These are phyloP conservation scores for Paralagenidium karlingii DNA, from an alignment of 352 stramenopile species.

Conservation along the genomic window DNA sequence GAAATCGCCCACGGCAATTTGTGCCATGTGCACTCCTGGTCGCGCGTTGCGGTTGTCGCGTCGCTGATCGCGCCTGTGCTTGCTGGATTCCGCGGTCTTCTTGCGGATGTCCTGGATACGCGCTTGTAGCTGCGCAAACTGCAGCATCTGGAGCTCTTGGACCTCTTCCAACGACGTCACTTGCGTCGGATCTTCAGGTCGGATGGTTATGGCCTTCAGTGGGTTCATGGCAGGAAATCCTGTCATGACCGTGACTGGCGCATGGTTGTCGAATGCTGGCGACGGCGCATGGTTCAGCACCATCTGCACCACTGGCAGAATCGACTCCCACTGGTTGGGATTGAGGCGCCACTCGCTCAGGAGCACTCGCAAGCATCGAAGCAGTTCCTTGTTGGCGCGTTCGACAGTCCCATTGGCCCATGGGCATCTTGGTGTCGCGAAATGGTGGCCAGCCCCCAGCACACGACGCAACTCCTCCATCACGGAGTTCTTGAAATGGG, in stretches of 20 bases:
- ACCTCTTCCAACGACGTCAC: too few species aligned
- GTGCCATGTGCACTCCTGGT: constrained; percentile 4
- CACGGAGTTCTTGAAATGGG: constrained; percentile 10
- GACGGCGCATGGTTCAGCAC: constrained; percentile 2
- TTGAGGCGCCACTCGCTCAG: constrained; percentile 2
- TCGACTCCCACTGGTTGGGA: constrained; percentile 1
- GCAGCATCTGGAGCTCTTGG: too few species aligned
- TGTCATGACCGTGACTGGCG: constrained; percentile 3
- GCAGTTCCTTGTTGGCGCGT: constrained; percentile 2
- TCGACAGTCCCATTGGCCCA: constrained; percentile 7
- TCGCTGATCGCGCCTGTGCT: too few species aligned
- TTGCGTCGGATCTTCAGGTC: too few species aligned
- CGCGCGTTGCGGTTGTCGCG: constrained; percentile 1
- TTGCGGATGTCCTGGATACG: too few species aligned
- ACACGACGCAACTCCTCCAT: constrained; percentile 3
- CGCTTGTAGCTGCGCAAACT: too few species aligned
- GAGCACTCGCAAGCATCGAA: not conserved
- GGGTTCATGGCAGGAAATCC: constrained; percentile 1
- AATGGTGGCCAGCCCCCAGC: constrained; percentile 5
- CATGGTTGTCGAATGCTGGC: not conserved
- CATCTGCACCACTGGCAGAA: not conserved
- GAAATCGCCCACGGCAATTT: constrained; percentile 9
- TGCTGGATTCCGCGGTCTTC: too few species aligned
- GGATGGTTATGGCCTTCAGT: too few species aligned
- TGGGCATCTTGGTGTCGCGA: constrained; percentile 1